Evolutionary conservation across 2,329 filamentous ascomycete species (phyloP).

Genomic region (Aspergillus tamarii): DNA sequence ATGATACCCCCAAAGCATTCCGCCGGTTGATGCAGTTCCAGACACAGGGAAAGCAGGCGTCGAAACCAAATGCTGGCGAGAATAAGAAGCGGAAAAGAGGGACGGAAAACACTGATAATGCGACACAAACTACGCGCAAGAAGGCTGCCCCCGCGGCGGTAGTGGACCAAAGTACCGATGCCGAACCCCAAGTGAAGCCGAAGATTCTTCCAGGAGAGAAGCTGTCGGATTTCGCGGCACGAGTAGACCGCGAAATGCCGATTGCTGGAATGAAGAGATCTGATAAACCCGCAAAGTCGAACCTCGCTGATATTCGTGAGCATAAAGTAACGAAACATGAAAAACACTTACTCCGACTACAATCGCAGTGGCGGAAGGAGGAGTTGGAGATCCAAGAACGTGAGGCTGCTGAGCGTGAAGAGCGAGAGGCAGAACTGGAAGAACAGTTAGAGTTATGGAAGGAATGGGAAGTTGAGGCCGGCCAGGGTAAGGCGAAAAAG

Average conservation of each 20-base stretch:
- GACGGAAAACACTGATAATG: constrained; percentile 22
- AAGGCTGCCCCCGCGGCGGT: constrained; percentile 23
- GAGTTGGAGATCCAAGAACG: constrained; percentile 65
- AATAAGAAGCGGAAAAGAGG: constrained; percentile 54
- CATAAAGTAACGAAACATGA: constrained; percentile 79
- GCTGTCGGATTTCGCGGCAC: constrained; percentile 76
- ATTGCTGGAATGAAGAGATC: constrained; percentile 71
- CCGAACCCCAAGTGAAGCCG: constrained; percentile 44
- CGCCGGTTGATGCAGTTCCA: constrained; percentile 79
- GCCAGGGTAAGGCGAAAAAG: constrained; percentile 55
- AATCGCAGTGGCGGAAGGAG: constrained; percentile 60
- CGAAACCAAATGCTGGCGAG: constrained; percentile 63
- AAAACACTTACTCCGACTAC: constrained; percentile 69
- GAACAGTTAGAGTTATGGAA: constrained; percentile 69
- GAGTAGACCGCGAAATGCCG: constrained; percentile 84
- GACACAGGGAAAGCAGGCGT: constrained; percentile 57
- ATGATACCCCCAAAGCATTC: constrained; percentile 90
- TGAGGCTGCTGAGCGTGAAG: constrained; percentile 75
- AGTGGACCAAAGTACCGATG: background rate
- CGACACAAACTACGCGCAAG: constrained; percentile 16
- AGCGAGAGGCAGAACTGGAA: constrained; percentile 62
- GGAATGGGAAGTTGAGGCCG: constrained; percentile 60
- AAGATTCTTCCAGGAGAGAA: constrained; percentile 83
- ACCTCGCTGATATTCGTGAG: constrained; percentile 46
- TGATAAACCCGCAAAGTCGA: constrained; percentile 27